Percentiles rank a stretch among this genome's conserved stretches.
Evolutionary conservation across 1,284 basidiomycete genomes (phyloP).

Genomic region (Ganoderma boninense): DNA sequence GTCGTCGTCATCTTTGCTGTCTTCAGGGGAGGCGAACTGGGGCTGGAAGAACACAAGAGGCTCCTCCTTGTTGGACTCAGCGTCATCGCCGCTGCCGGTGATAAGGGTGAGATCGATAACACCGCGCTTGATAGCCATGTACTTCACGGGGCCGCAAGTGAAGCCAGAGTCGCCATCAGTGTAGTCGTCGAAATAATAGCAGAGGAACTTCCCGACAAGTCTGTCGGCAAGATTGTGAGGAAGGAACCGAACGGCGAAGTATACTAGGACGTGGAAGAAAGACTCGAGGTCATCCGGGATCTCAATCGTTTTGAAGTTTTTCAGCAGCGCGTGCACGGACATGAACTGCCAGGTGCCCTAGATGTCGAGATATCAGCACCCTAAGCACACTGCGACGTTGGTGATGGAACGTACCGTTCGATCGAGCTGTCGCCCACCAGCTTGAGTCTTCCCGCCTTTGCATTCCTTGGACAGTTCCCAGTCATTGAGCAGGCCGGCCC

Average conservation of each 20-base stretch:
- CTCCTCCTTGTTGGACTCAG: not conserved
- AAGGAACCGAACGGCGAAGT: conserved; percentile 14
- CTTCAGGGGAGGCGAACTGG: not conserved
- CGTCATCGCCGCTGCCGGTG: not conserved
- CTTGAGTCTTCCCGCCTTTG: not conserved
- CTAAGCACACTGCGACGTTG: not conserved
- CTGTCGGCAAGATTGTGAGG: conserved; percentile 9
- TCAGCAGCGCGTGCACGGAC: conserved; percentile 13
- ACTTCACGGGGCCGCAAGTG: not conserved
- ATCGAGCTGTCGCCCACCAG: conserved; percentile 11
- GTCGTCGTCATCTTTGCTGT: not conserved
- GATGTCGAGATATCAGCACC: not conserved
- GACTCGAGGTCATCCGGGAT: conserved; percentile 27
- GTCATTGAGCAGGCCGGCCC: conserved; percentile 10
- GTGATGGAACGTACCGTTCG: conserved; percentile 5
- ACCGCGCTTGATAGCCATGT: not conserved
- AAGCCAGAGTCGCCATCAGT: not conserved
- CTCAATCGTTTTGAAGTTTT: not conserved
- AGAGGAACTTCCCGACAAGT: conserved; percentile 10
- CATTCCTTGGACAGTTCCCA: conserved; percentile 20
- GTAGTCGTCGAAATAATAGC: conserved; percentile 20
- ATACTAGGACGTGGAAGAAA: conserved; percentile 23
- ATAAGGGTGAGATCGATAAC: not conserved
- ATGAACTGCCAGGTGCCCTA: conserved; percentile 28
- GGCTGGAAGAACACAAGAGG: not conserved